Conservation (phyloP, 768 basidiomycete species). For the Clitopilus passeckerianus region DNA sequence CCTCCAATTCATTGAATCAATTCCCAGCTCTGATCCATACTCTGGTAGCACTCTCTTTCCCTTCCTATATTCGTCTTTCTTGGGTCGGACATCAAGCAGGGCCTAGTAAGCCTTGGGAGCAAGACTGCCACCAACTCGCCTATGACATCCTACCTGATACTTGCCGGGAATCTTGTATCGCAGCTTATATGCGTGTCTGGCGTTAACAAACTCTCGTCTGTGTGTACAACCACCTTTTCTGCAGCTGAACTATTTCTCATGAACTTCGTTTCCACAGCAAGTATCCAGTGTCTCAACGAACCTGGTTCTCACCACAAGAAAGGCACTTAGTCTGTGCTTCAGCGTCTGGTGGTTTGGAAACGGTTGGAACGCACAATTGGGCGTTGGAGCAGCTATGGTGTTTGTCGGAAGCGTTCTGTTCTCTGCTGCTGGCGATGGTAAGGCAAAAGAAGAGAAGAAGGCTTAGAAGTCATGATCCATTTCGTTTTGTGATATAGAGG, state of each 20-base stretch:
- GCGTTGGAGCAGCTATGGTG: constrained; percentile 68
- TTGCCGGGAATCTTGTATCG: constrained; percentile 61
- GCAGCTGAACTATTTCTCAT: no score
- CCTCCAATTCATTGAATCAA: no score
- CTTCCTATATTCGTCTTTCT: constrained; percentile 74
- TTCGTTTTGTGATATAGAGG: background rate
- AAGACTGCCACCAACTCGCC: constrained; percentile 24
- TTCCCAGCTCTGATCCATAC: background rate
- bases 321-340: constrained; percentile 74
- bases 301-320: constrained; percentile 73
- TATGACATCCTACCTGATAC: constrained; percentile 46
- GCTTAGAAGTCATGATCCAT: background rate
- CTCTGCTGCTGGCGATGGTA: constrained; percentile 23
- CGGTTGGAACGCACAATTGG: constrained; percentile 63
- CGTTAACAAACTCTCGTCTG: constrained; percentile 78
- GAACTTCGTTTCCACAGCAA: constrained; percentile 31
- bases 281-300: constrained; percentile 81
- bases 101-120: constrained; percentile 42
- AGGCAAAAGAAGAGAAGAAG: constrained; percentile 13
- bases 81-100: constrained; percentile 48
- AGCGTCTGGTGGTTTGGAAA: constrained; percentile 85
- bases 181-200: constrained; percentile 82
- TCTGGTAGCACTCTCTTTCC: constrained; percentile 64
- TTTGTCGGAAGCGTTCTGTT: constrained; percentile 65
- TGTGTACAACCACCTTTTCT: constrained; percentile 25